Conservation (phyloP, 805 yeast genomes). For the Candida chauliodis region DNA sequence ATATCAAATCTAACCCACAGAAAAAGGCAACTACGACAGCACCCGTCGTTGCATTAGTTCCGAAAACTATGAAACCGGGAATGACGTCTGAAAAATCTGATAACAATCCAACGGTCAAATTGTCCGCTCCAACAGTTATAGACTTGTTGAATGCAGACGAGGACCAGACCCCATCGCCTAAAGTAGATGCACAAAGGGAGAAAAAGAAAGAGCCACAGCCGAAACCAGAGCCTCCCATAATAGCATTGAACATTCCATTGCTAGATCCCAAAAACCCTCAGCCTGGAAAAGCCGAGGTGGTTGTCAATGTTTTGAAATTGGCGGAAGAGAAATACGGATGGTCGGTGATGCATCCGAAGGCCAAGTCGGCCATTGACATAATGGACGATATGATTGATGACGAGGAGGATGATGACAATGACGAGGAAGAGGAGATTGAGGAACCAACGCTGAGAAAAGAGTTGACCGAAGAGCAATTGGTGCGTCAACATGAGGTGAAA, state of each 20-base stretch:
- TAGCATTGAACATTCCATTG: slow-evolving; percentile 54
- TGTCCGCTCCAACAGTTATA: slow-evolving; percentile 22
- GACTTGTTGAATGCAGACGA: slow-evolving; percentile 15
- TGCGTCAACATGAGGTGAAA: slow-evolving; percentile 41
- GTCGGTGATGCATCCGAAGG: slow-evolving; percentile 64
- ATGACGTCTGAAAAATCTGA: slow-evolving; percentile 17
- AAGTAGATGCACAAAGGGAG: slow-evolving; percentile 12
- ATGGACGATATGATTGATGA: slow-evolving; percentile 37
- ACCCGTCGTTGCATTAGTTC: slow-evolving; percentile 9
- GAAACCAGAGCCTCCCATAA: slow-evolving; percentile 39
- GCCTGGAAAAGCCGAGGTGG: slow-evolving; percentile 60
- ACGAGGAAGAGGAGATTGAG: slow-evolving; percentile 15
- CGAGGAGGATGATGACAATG: slow-evolving; percentile 25
- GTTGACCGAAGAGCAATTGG: slow-evolving; percentile 40
- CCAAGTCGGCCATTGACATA: slow-evolving; percentile 53
- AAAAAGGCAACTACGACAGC: slow-evolving; percentile 6
- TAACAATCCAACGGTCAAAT: slow-evolving; percentile 11
- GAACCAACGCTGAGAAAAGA: slow-evolving; percentile 15
- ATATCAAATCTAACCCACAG: slow-evolving; percentile 1
- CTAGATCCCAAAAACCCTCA: slow-evolving; percentile 43
- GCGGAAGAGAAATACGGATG: slow-evolving; percentile 87
- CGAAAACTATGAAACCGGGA: slow-evolving; percentile 12
- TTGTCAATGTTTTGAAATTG: slow-evolving; percentile 65
- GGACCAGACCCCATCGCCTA: slow-evolving; percentile 11
- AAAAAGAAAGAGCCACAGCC: slow-evolving; percentile 15